Percentiles rank a stretch among this genome's conserved stretches.
Conservation (phyloP, 768 basidiomycete genomes). For the Psilocybe tampanensis region DNA sequence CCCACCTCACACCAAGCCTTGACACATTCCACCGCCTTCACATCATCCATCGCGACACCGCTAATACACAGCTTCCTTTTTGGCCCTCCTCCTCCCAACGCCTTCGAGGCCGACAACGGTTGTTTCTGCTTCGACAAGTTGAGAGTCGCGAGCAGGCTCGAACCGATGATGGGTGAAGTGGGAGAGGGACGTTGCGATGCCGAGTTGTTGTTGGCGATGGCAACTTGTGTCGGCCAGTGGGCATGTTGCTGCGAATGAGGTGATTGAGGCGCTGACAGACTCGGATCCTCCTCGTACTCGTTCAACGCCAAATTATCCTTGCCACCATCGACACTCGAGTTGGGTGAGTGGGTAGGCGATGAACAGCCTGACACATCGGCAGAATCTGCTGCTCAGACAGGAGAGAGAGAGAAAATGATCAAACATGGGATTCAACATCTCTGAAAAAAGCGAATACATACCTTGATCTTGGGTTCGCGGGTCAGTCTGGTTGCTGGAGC, state of each 20-base stretch:
- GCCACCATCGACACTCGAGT: background rate
- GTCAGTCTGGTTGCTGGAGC: background rate
- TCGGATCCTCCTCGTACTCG: too few species aligned
- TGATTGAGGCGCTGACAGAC: constrained; percentile 6
- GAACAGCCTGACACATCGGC: background rate
- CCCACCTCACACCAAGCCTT: constrained; percentile 37
- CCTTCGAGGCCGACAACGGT: background rate
- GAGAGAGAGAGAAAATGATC: background rate
- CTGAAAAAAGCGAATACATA: background rate
- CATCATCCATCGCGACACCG: constrained; percentile 31
- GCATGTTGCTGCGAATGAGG: background rate
- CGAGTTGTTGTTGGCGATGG: background rate
- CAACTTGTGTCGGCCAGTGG: background rate
- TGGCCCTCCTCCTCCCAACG: constrained; percentile 1
- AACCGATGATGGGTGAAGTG: too few species aligned
- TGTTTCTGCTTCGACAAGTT: background rate
- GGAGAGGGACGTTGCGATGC: too few species aligned
- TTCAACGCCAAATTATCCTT: too few species aligned
- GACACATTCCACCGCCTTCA: constrained; percentile 30
- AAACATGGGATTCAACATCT: background rate
- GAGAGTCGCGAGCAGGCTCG: background rate
- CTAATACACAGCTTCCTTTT: constrained; percentile 36
- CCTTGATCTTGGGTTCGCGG: background rate
- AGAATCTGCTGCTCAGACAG: too few species aligned
- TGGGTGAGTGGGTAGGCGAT: background rate